Base-by-base conservation (phyloP, 352 stramenopile genomes). In the Phytophthora syringae region DNA sequence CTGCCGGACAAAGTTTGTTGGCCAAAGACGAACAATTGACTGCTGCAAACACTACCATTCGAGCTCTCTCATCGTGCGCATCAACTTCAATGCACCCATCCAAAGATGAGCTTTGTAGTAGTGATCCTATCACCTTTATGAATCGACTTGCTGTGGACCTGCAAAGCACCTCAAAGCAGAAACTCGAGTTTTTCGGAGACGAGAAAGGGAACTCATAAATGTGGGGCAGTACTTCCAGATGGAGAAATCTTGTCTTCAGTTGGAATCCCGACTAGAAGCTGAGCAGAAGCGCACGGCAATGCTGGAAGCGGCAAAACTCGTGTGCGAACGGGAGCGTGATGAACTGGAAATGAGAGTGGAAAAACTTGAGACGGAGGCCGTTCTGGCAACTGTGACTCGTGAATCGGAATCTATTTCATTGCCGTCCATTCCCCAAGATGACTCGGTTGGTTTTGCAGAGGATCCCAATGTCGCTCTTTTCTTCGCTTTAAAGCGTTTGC, bases 21-120 rank as follows among this genome's bases (percentile, higher is more conserved):
- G 60, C 16, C 15, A 74, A 72, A 47, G 52, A 61, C 3, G 70
- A 78, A 18, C 65, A 74, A 39, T 22, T 78, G 22, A 28, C 54
- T 16, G 30, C 54, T n/a, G 70, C 70, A 10, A 73, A 70, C 11
- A 47, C 52, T 11, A 72, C 70, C 2, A 72, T 78, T 22, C 43
- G 52, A 48, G 65, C 66, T 16, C 52, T 78, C 11, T 71, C 64
- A 16, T 62, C 36, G 5, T 66, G 55, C 20, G 6, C 49, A 10
- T 21, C 59, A 24, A n/a, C 49, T 7, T 16, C 54, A 50, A n/a
- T 3, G 13, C 40, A 47, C 18, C 1, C 9, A 27, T 27, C 40
- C 3, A 47, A 7, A 24, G 40, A 25, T n/a, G n/a, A n/a, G 10
- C 5, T 18, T 32, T 44, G 1, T 22, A 27, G 16, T 36, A 39